Percentiles rank a stretch among this genome's conserved stretches.
These are phyloP conservation scores for Kodamaea fukazawae DNA, from an alignment of 805 yeast species.

Conservation along the genomic window DNA sequence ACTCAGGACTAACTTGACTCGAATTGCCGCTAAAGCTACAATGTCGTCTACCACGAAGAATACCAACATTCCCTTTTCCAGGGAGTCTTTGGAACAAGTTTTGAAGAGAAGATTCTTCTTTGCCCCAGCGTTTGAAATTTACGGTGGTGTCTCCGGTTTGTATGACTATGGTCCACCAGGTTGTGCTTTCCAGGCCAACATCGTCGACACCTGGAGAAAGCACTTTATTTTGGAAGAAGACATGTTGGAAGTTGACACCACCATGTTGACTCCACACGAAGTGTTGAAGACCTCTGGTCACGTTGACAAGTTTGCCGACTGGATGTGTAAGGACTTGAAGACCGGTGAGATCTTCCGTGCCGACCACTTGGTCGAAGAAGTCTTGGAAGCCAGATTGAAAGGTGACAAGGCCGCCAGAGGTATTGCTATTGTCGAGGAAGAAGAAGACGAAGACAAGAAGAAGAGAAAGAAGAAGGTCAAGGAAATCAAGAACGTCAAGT, in stretches of 20 bases:
- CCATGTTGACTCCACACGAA: constrained; percentile 97
- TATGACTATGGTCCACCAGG: constrained; percentile 99
- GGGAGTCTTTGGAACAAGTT: constrained; percentile 87
- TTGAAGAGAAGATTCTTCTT: constrained; percentile 94
- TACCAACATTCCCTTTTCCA: constrained; percentile 51
- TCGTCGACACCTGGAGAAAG: constrained; percentile 94
- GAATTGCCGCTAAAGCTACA: constrained; percentile 5
- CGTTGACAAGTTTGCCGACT: constrained; percentile 97
- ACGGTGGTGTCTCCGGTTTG: constrained; percentile 97
- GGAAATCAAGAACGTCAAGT: constrained; percentile 91
- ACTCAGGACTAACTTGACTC: not conserved
- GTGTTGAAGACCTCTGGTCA: constrained; percentile 98
- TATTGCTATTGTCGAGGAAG: constrained; percentile 47
- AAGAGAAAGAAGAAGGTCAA: constrained; percentile 79
- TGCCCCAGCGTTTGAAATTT: constrained; percentile 96
- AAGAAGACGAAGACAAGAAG: constrained; percentile 63
- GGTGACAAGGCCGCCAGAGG: constrained; percentile 99
- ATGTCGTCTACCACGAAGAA: constrained; percentile 27
- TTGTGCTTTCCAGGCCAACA: constrained; percentile 95
- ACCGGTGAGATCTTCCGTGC: constrained; percentile 99
- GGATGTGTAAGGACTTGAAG: constrained; percentile 96
- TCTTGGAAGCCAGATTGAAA: constrained; percentile 89
- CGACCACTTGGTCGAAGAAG: constrained; percentile 97
- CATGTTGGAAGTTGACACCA: constrained; percentile 97
- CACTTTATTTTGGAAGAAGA: constrained; percentile 97